Conservation (phyloP, 2,329 filamentous ascomycete species). For the Clonostachys solani region DNA sequence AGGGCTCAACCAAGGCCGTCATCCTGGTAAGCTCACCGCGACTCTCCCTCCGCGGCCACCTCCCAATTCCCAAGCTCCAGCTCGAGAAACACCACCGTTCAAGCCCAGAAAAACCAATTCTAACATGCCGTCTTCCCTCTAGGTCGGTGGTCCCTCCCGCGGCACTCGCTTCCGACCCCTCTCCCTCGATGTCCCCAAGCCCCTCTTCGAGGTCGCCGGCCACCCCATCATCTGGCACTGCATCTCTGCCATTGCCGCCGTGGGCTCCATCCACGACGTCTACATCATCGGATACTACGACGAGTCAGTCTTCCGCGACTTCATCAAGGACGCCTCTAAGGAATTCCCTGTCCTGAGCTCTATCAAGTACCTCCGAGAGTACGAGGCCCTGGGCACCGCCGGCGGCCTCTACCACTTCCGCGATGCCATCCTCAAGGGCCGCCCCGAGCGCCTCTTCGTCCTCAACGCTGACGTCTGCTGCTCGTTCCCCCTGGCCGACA, state of each 20-base stretch:
- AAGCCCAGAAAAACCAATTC: slow-evolving; percentile 8
- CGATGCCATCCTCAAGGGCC: slow-evolving; percentile 95
- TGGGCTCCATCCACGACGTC: slow-evolving; percentile 90
- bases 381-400: slow-evolving; percentile 91
- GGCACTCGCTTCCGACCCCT: slow-evolving; percentile 94
- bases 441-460: slow-evolving; percentile 92
- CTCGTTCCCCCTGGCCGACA: slow-evolving; percentile 92
- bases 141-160: slow-evolving; percentile 94
- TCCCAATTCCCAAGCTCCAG: background rate
- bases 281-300: slow-evolving; percentile 99
- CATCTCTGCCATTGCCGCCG: slow-evolving; percentile 84
- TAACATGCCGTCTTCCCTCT: slow-evolving; percentile 13
- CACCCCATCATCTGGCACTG: slow-evolving; percentile 99
- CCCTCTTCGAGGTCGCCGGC: slow-evolving; percentile 95
- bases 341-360: slow-evolving; percentile 78
- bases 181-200: slow-evolving; percentile 95
- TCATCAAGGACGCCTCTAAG: slow-evolving; percentile 85
- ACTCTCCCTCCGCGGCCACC: slow-evolving; percentile 3
- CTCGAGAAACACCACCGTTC: background rate
- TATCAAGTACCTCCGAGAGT: slow-evolving; percentile 96
- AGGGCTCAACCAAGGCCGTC: slow-evolving; percentile 80
- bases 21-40: slow-evolving; percentile 64
- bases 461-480: slow-evolving; percentile 98
- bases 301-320: slow-evolving; percentile 93
- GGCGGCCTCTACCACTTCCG: slow-evolving; percentile 98